Evolutionary conservation across 768 basidiomycete species (phyloP).

Genomic region (Botryobasidium botryosum): DNA sequence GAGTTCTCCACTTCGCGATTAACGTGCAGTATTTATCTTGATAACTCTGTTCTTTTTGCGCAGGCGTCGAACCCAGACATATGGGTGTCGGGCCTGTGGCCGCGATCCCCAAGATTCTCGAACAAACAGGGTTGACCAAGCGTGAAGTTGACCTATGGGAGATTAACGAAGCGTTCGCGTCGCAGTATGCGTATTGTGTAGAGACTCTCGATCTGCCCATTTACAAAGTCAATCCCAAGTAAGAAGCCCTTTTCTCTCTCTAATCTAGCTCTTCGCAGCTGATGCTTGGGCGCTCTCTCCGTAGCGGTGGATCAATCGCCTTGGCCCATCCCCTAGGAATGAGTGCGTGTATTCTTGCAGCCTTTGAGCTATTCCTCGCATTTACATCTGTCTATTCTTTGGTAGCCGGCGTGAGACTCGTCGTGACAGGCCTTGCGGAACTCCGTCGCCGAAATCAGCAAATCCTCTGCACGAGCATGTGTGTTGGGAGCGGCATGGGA

Average conservation of each 20-base stretch:
- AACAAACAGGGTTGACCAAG: constrained; percentile 43
- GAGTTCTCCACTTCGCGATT: background rate
- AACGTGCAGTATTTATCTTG: too few relatives aligned
- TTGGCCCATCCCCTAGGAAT: constrained; percentile 30
- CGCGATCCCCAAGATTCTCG: constrained; percentile 67
- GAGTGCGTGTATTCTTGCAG: constrained; percentile 3
- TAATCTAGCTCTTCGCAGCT: too few relatives aligned
- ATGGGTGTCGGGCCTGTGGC: constrained; percentile 79
- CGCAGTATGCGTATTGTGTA: constrained; percentile 59
- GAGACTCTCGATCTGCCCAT: constrained; percentile 43
- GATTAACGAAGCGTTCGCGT: constrained; percentile 90
- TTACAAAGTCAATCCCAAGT: constrained; percentile 74
- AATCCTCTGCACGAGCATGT: constrained; percentile 82
- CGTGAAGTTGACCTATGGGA: constrained; percentile 69
- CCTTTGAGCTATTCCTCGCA: background rate
- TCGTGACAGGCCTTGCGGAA: constrained; percentile 62
- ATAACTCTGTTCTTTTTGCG: background rate
- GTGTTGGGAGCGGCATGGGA: constrained; percentile 73
- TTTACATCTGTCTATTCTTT: constrained; percentile 19
- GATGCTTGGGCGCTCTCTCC: too few relatives aligned
- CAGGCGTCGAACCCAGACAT: constrained; percentile 59
- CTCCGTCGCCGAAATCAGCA: constrained; percentile 19
- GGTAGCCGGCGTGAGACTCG: constrained; percentile 71
- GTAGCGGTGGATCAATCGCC: constrained; percentile 83
- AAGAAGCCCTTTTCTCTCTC: too few relatives aligned